These are phyloP conservation scores for Leptodontidium sp. DNA, from an alignment of 2,329 filamentous ascomycete species.

Conservation along the genomic window DNA sequence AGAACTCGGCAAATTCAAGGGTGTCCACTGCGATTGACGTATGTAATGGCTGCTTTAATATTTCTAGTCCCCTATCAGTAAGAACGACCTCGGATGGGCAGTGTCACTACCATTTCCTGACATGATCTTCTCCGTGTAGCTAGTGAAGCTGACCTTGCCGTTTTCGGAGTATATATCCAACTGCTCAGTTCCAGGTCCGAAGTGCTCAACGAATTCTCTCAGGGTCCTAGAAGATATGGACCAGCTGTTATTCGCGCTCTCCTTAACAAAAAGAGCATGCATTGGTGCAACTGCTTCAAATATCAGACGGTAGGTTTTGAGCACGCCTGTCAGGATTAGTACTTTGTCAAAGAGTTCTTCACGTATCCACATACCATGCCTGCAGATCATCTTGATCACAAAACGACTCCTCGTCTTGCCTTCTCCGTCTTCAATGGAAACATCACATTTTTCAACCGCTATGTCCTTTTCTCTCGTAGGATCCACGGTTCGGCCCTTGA, in stretches of 20 bases:
- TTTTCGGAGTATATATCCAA: slow-evolving; percentile 80
- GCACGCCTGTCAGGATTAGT: slow-evolving; percentile 61
- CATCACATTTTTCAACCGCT: slow-evolving; percentile 77
- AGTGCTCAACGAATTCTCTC: slow-evolving; percentile 81
- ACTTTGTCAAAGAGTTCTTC: not conserved
- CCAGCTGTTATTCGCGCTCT: slow-evolving; percentile 74
- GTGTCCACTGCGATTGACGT: slow-evolving; percentile 81
- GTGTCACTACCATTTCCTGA: slow-evolving; percentile 66
- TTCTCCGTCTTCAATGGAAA: slow-evolving; percentile 75
- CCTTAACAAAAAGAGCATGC: slow-evolving; percentile 77
- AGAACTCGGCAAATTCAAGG: slow-evolving; percentile 79
- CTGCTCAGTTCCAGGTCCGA: slow-evolving; percentile 81
- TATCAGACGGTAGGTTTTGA: slow-evolving; percentile 78
- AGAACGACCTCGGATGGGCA: not conserved
- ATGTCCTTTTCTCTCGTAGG: slow-evolving; percentile 70
- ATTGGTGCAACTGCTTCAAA: slow-evolving; percentile 79
- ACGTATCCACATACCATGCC: slow-evolving; percentile 66
- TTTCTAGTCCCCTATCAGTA: slow-evolving; percentile 57
- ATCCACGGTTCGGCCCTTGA: slow-evolving; percentile 72
- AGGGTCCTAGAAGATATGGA: slow-evolving; percentile 74
- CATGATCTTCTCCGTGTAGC: slow-evolving; percentile 81
- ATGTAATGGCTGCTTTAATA: slow-evolving; percentile 81
- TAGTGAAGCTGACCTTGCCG: slow-evolving; percentile 76
- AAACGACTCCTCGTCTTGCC: slow-evolving; percentile 75
- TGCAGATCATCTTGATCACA: slow-evolving; percentile 76